Percentiles rank a stretch among this genome's conserved stretches.
These are phyloP conservation scores for Rubus idaeus DNA, from an alignment of 306 rosid genomes.

Conservation along the genomic window DNA sequence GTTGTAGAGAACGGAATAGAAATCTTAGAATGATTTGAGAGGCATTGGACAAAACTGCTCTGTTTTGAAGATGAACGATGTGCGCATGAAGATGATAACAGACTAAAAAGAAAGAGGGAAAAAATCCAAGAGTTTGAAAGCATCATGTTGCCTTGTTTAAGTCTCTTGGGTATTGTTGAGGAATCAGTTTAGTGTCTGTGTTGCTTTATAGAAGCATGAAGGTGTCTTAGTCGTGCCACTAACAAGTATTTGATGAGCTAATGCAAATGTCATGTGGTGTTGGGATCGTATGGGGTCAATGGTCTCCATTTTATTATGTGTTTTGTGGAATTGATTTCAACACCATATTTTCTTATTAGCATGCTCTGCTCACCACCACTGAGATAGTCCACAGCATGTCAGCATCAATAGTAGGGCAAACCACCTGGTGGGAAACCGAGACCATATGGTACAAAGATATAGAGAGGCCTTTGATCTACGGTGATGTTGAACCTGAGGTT, in stretches of 20 bases:
- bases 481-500: constrained; percentile 13
- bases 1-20: constrained; percentile 41
- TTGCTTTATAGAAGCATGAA: constrained; percentile 8
- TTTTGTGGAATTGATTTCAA: background rate
- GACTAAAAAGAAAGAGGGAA: constrained; percentile 28
- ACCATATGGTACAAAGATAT: constrained; percentile 15
- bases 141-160: constrained; percentile 23
- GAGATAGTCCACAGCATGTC: background rate
- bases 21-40: constrained; percentile 34
- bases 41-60: constrained; percentile 47
- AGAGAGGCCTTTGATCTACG: background rate
- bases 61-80: constrained; percentile 35
- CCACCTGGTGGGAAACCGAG: background rate
- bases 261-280: constrained; percentile 18
- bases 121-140: constrained; percentile 26
- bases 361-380: background rate
- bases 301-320: background rate
- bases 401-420: background rate
- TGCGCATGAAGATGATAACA: constrained; percentile 36
- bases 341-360: background rate
- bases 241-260: background rate
- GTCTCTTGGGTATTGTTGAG: constrained; percentile 8
- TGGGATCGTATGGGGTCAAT: background rate
- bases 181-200: background rate
- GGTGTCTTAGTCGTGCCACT: background rate